Percentiles rank a stretch among this genome's conserved stretches.
Conservation (phyloP, 495 filamentous ascomycete genomes). For the Halenospora varia region DNA sequence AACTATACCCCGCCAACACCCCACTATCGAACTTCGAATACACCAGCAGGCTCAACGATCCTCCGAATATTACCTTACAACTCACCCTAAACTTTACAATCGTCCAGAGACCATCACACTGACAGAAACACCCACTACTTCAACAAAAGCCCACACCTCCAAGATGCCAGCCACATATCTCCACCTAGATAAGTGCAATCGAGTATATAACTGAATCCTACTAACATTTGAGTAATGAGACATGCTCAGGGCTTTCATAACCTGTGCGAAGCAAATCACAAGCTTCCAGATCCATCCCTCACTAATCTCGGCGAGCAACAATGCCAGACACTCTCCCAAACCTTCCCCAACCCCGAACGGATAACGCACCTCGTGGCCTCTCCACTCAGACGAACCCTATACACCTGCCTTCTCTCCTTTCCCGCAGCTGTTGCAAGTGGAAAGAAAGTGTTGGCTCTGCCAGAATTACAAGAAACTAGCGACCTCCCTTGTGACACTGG, state of each 20-base stretch:
- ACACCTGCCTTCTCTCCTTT: conserved; percentile 75
- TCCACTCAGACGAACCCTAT: conserved; percentile 78
- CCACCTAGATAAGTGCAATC: no score
- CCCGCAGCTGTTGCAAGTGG: conserved; percentile 38
- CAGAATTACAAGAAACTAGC: conserved; percentile 78
- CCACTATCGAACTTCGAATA: neutral
- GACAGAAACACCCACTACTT: no score
- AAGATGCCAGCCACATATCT: conserved; percentile 13
- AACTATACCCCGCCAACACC: neutral
- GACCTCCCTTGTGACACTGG: conserved; percentile 79
- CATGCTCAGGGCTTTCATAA: conserved; percentile 76
- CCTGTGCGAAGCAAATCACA: conserved; percentile 64
- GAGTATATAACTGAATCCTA: no score
- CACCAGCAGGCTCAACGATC: no score
- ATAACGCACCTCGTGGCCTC: conserved; percentile 76
- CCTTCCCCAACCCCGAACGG: conserved; percentile 60
- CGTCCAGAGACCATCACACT: no score
- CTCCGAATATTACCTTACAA: no score
- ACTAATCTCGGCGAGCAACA: conserved; percentile 74
- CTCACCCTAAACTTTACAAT: neutral
- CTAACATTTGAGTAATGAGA: no score
- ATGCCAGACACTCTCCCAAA: conserved; percentile 56
- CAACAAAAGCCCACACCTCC: neutral
- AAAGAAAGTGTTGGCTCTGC: conserved; percentile 61
- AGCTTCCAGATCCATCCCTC: conserved; percentile 70